phyloP scores from a whole-genome alignment of 768 basidiomycete species.

The Artomyces pyxidatus region DNA sequence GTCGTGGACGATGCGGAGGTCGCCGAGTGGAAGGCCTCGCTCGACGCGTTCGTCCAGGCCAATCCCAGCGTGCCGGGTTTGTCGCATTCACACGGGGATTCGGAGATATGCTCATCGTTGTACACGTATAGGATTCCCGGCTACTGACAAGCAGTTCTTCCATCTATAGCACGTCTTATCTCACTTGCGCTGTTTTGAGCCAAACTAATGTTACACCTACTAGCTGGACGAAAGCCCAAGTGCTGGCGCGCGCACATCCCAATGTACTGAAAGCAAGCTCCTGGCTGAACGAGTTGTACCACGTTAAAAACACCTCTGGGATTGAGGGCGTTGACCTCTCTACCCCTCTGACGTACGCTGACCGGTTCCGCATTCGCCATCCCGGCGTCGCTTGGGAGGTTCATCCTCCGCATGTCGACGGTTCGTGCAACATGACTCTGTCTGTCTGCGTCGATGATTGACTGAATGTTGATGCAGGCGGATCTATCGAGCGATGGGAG shows the following conservation, averaged over 20 bases:
- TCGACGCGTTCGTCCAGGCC: conserved; percentile 46
- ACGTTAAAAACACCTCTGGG: conserved; percentile 28
- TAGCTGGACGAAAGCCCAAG: conserved; percentile 47
- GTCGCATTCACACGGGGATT: neutral
- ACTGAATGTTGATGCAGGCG: conserved; percentile 24
- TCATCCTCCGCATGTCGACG: conserved; percentile 47
- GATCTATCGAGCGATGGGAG: conserved; percentile 28
- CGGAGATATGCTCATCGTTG: neutral
- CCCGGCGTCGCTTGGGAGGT: conserved; percentile 50
- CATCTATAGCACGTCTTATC: conserved; percentile 47
- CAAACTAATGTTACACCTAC: conserved; percentile 19
- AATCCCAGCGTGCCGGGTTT: conserved; percentile 52
- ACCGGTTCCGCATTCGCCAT: conserved; percentile 66
- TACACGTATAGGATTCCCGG: conserved; percentile 48
- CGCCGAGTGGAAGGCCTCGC: conserved; percentile 44
- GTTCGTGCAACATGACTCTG: conserved; percentile 15
- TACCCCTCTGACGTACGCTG: conserved; percentile 61
- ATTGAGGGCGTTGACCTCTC: conserved; percentile 51
- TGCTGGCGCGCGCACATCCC: conserved; percentile 62
- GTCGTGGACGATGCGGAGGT: conserved; percentile 53
- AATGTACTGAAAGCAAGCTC: conserved; percentile 48
- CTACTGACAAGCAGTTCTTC: conserved; percentile 63
- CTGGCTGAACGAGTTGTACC: conserved; percentile 64
- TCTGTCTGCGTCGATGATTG: too few relatives aligned
- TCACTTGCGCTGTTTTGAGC: conserved; percentile 34